phyloP scores from a whole-genome alignment of 2,329 filamentous ascomycete species.

The Ophiocordyceps unilateralis region DNA sequence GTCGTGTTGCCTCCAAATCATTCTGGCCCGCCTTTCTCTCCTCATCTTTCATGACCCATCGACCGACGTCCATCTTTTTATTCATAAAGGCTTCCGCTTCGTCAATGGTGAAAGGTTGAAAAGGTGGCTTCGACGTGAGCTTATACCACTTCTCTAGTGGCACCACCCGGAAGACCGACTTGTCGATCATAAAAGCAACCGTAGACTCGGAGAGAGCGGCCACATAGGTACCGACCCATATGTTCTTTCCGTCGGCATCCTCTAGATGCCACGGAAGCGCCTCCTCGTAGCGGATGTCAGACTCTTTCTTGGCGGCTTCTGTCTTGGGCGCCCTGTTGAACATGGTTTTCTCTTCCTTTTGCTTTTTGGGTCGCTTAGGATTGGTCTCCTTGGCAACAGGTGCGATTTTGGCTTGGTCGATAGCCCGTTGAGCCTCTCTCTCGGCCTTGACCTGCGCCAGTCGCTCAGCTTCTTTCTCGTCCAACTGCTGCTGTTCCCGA shows the following conservation, averaged over 20 bases:
- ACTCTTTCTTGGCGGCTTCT: constrained; percentile 64
- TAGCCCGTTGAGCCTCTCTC: constrained; percentile 68
- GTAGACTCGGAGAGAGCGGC: constrained; percentile 74
- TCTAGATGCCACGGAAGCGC: constrained; percentile 93
- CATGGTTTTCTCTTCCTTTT: constrained; percentile 71
- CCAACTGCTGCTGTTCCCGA: constrained; percentile 23
- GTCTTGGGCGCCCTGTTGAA: constrained; percentile 65
- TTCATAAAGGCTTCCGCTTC: constrained; percentile 73
- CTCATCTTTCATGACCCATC: constrained; percentile 62
- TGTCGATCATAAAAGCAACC: constrained; percentile 58
- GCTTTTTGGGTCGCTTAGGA: constrained; percentile 38
- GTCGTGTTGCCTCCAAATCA: constrained; percentile 42
- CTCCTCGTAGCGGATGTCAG: constrained; percentile 74
- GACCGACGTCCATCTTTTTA: constrained; percentile 56
- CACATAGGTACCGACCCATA: constrained; percentile 85
- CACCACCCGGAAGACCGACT: constrained; percentile 61
- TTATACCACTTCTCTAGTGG: constrained; percentile 94
- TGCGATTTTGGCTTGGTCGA: constrained; percentile 84
- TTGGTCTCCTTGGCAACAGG: constrained; percentile 49
- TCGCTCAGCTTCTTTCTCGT: constrained; percentile 43
- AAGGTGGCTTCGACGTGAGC: constrained; percentile 65
- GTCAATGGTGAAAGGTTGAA: constrained; percentile 62
- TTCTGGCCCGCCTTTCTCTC: constrained; percentile 38
- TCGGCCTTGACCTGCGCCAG: constrained; percentile 59
- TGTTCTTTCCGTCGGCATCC: constrained; percentile 88